Evolutionary conservation across 257 asterid species (phyloP), one percentile per base, ranked within the genome.

Genomic region (Penstemon eatonii): DNA sequence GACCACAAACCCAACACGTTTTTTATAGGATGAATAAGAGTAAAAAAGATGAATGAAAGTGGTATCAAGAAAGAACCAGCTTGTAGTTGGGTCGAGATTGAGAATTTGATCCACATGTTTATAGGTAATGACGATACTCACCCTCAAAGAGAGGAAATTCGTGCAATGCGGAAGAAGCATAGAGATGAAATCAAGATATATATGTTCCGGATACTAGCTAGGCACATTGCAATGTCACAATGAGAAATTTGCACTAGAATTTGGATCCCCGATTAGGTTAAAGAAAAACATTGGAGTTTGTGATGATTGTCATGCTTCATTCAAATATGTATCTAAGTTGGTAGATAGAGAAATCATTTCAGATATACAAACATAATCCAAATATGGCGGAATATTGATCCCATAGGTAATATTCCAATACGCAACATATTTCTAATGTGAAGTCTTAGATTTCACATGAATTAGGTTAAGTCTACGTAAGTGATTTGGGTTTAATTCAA

Each of bases 81-180:
- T 12, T 89, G 94, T 74, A 89, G 96, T 79, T 92, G 98, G 96
- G 84, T 92, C 55, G 98, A 92, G 79, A 79, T 84, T 43, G 98
- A 73, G 74, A 87, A 87, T 62, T 70, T 63, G 4, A 85, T 87
- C 59, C 96, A 92, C 54, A 54, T 76, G 80, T 89, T 92, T 60
- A 88, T 89, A 52, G 93, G 94, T 0, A 86, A 86, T 55, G 96
- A 89, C n/a, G 86, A 76, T 72, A 12, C 78, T 10, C 94, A 91
- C 62, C 95, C 96, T 0, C 87, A 87, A 41, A 81, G 78, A 53
- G 76, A 78, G 45, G 91, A 80, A 40, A 87, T 87, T 40, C 85
- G 78, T 19, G 42, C 7, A 40, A 81, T 59, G 85, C 89, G 98
- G 96, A 86, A 82, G 70, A 73, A 77, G 47, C 68, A 85, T 8